Conservation (phyloP, 2,329 filamentous ascomycete genomes). For the Alternaria sp. region DNA sequence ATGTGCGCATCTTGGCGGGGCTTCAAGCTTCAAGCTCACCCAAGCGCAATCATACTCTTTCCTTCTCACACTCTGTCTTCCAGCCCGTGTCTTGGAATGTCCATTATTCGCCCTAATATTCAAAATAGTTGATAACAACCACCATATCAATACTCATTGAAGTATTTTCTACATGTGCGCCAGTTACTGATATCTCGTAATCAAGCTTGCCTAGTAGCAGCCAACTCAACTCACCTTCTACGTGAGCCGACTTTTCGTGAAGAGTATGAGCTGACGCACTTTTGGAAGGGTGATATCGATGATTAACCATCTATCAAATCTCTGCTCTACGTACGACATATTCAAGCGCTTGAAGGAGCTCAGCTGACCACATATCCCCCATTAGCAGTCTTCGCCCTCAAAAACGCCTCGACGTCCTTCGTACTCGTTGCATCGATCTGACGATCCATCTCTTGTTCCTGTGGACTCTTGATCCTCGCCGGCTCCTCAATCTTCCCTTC, state of each 20-base stretch:
- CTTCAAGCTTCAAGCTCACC: not conserved
- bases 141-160: too few relatives aligned
- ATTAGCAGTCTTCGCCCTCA: constrained; percentile 39
- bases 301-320: constrained; percentile 1
- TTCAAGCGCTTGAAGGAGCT: not conserved
- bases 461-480: constrained; percentile 37
- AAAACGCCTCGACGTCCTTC: constrained; percentile 43
- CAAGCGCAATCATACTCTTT: not conserved
- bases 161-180: not conserved
- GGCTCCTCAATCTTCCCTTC: constrained; percentile 29
- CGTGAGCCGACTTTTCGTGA: not conserved
- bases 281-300: not conserved
- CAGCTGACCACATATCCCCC: not conserved
- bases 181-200: not conserved
- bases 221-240: not conserved
- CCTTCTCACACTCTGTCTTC: not conserved
- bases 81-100: not conserved
- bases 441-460: constrained; percentile 42
- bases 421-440: constrained; percentile 43
- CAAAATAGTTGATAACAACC: not conserved
- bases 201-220: not conserved
- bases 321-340: constrained; percentile 1
- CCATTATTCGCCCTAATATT: not conserved
- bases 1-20: not conserved
- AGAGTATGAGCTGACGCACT: not conserved